Evolutionary conservation across 768 basidiomycete species (phyloP), one percentile per base, ranked within the genome.

Genomic region (Gelatoporia subvermispora): DNA sequence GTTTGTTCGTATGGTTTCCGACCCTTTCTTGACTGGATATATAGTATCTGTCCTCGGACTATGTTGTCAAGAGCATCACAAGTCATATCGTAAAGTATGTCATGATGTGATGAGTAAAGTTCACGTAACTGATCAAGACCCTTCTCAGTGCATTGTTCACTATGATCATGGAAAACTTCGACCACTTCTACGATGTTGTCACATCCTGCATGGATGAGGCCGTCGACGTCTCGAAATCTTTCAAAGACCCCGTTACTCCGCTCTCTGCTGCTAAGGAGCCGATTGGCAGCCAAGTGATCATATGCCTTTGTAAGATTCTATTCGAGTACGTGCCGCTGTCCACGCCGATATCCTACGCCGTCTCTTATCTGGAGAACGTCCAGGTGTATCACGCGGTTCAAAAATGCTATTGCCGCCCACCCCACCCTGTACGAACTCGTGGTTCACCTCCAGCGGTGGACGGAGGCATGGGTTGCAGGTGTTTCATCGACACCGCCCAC

Each of bases 31-130:
- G n/a, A n/a, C n/a, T n/a, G n/a, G n/a, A n/a, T 46, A 3, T 45
- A 8, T 37, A 84, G 81, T 82, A 81, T 58, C 61, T 80, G 35
- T 72, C 82, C 0, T 82, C 82, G 8, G 75, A 79, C 17, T 74
- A 75, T 41, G 73, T 85, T 7, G 57, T 82, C 35, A 79, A 79
- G 60, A 81, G 77, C 51, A 82, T 76, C 1, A 53, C 81, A 21
- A 67, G 62, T 16, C 72, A 74, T 36, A 62, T 69, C 31, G 72
- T 75, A 35, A 83, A 84, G 81, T 81, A 58, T 43, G 73, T 53
- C 0, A 3, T 31, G 5, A 8, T 18, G 10, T 16, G 4, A 24
- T 17, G 36, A 8, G 16, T 15, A 9, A 3, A 28, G 3, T 17
- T 23, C 24, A 37, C 35, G 23, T 16, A 7, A 25, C n/a, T n/a